Percentiles rank a stretch among this genome's conserved stretches.
phyloP scores from a whole-genome alignment of 2,329 filamentous ascomycete genomes.

The Talaromyces amestolkiae region DNA sequence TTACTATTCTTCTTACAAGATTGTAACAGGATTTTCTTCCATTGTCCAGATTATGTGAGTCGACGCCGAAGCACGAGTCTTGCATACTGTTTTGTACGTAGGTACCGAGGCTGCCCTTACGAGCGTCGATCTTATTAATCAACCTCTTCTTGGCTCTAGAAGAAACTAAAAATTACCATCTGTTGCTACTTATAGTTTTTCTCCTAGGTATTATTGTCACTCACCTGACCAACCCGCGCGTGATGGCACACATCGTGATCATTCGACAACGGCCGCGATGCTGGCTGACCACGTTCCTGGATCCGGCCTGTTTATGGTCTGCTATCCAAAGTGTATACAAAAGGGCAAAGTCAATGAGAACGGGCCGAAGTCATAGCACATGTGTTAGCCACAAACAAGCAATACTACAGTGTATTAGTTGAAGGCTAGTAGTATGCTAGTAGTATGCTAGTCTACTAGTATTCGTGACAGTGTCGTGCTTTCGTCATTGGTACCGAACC shows the following conservation, averaged over 20 bases:
- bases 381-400: background rate
- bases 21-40: background rate
- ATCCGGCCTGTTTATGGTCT: background rate
- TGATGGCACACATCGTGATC: slow-evolving; percentile 2
- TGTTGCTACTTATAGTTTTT: background rate
- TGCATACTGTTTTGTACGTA: background rate
- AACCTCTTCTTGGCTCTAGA: background rate
- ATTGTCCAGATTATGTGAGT: background rate
- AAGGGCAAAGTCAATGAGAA: background rate
- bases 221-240: background rate
- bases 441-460: background rate
- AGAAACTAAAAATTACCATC: background rate
- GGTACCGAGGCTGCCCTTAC: background rate
- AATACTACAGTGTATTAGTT: background rate
- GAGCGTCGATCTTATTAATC: background rate
- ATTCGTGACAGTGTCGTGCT: too few species aligned
- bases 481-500: background rate
- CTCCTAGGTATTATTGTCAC: background rate
- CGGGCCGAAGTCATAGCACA: background rate
- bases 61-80: background rate
- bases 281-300: background rate
- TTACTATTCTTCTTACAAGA: too few species aligned
- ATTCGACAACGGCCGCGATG: background rate
- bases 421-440: background rate
- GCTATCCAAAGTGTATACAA: background rate